These are phyloP conservation scores for Paspalum notatum DNA, from an alignment of 176 grass and related monocot species.

Conservation along the genomic window DNA sequence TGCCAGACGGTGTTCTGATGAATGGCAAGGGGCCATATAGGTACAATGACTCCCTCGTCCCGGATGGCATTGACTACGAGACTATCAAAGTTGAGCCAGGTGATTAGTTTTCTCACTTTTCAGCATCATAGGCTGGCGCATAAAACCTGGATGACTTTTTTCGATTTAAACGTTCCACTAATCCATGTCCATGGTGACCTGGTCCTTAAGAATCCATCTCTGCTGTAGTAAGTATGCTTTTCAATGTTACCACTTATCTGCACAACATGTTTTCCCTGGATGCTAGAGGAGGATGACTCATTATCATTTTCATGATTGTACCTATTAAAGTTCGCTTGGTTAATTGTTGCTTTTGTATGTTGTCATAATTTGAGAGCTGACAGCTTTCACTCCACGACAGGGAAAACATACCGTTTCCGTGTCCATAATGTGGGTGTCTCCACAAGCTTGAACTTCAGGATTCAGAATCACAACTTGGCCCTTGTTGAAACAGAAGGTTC, in stretches of 20 bases:
- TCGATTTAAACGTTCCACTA: background rate
- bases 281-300: background rate
- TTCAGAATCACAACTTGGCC: constrained; percentile 87
- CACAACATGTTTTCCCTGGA: background rate
- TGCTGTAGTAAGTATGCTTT: background rate
- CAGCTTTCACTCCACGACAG: constrained; percentile 40
- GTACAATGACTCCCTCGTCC: constrained; percentile 82
- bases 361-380: background rate
- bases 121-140: background rate
- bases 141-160: background rate
- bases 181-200: background rate
- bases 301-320: background rate
- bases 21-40: constrained; percentile 90
- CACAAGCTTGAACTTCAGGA: constrained; percentile 92
- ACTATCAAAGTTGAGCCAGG: constrained; percentile 97
- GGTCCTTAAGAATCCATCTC: background rate
- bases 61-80: constrained; percentile 68
- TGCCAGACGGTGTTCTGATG: constrained; percentile 87
- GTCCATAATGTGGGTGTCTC: constrained; percentile 91
- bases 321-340: background rate
- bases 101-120: constrained; percentile 20
- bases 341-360: constrained; percentile 2
- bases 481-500: constrained; percentile 89
- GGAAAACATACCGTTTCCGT: constrained; percentile 87
- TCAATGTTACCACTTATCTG: background rate